Evolutionary conservation across 192 early-diverging fungal genomes (phyloP).

Genomic region (Dissophora globulifera): DNA sequence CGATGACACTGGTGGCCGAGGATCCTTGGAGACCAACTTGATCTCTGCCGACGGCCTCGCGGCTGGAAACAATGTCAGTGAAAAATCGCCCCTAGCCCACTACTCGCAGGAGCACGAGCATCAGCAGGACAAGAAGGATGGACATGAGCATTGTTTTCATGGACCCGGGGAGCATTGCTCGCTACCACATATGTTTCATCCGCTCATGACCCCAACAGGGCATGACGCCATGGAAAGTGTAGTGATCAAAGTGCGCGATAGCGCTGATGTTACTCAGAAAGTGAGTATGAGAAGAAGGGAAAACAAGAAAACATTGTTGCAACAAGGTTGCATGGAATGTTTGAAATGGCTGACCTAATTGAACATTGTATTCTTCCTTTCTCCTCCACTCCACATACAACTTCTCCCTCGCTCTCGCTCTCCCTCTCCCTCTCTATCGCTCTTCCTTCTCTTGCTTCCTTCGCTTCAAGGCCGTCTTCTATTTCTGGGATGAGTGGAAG

Average conservation of each 20-base stretch:
- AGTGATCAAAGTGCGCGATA: constrained; percentile 41
- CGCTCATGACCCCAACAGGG: constrained; percentile 12
- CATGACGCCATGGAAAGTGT: constrained; percentile 40
- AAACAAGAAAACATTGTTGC: background rate
- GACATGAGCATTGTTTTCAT: constrained; percentile 9
- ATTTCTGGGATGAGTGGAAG: constrained; percentile 49
- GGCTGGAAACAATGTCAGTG: background rate
- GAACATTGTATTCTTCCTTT: too few species aligned
- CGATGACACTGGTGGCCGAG: background rate
- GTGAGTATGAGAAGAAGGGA: constrained; percentile 4
- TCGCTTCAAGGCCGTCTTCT: constrained; percentile 20
- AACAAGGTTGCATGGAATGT: background rate
- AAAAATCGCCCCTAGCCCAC: constrained; percentile 10
- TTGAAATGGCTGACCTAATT: background rate
- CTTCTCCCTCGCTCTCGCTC: too few species aligned
- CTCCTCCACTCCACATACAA: too few species aligned
- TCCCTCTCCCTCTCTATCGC: too few species aligned
- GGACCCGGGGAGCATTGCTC: constrained; percentile 33
- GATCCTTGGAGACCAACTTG: background rate
- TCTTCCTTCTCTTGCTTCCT: background rate
- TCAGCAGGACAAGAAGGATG: background rate
- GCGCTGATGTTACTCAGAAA: constrained; percentile 39
- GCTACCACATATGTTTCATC: constrained; percentile 28
- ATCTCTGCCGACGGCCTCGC: background rate
- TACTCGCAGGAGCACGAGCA: background rate